These are phyloP conservation scores for Pezicula neosporulosa DNA, from an alignment of 2,329 filamentous ascomycete genomes.

Conservation along the genomic window DNA sequence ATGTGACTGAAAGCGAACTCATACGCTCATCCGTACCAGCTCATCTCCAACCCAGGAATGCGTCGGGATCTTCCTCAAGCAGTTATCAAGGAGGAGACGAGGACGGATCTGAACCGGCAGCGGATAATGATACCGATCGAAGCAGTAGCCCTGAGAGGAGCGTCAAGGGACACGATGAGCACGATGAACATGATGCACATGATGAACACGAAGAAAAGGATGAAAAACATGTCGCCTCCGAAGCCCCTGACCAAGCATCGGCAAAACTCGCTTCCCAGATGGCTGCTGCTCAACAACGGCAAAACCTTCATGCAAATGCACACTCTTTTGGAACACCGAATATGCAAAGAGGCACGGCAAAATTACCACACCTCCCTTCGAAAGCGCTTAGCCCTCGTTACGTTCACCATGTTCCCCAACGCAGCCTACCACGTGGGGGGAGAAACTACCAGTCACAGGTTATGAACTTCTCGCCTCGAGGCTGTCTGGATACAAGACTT, in stretches of 20 bases:
- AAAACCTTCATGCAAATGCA: slow-evolving; percentile 18
- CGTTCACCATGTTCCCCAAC: slow-evolving; percentile 24
- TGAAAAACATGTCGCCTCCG: slow-evolving; percentile 1
- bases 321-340: slow-evolving; percentile 29
- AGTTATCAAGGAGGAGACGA: slow-evolving; percentile 25
- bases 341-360: slow-evolving; percentile 36
- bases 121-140: slow-evolving; percentile 39
- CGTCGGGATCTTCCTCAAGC: slow-evolving; percentile 27
- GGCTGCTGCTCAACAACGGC: slow-evolving; percentile 26
- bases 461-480: slow-evolving; percentile 61
- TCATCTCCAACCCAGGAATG: slow-evolving; percentile 19
- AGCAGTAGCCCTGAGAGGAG: slow-evolving; percentile 42
- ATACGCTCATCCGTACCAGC: slow-evolving; percentile 7
- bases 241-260: slow-evolving; percentile 17
- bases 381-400: slow-evolving; percentile 34
- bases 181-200: slow-evolving; percentile 4
- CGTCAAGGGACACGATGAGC: slow-evolving; percentile 26
- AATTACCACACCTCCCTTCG: slow-evolving; percentile 18
- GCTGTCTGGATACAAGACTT: slow-evolving; percentile 33
- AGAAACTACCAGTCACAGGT: slow-evolving; percentile 47
- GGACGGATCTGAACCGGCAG: slow-evolving; percentile 29
- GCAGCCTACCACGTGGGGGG: slow-evolving; percentile 28
- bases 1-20: slow-evolving; percentile 4
- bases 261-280: slow-evolving; percentile 26
- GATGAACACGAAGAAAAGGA: slow-evolving; percentile 2